A percentile compares a stretch with the other conserved stretches of the same genome.
These are phyloP conservation scores for Ilyonectria robusta DNA, from an alignment of 2,329 filamentous ascomycete species.

Conservation along the genomic window DNA sequence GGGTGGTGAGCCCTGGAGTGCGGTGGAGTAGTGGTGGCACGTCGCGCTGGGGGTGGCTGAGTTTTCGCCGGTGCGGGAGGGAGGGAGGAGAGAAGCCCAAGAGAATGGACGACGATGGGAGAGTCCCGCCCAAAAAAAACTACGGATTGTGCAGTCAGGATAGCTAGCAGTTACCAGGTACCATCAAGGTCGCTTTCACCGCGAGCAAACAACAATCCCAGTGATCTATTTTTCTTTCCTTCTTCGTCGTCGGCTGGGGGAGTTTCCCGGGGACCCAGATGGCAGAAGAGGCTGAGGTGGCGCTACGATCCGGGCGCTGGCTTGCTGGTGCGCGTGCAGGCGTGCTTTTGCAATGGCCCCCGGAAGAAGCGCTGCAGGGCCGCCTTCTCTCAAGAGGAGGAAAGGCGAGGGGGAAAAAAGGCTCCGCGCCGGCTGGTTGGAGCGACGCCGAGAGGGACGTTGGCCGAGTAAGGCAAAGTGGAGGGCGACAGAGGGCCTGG, in stretches of 20 bases:
- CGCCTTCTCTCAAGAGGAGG: not conserved
- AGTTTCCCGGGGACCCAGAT: slow-evolving; percentile 13
- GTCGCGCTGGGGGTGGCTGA: slow-evolving; percentile 22
- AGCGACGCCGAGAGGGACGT: not conserved
- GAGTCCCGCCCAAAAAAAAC: not conserved
- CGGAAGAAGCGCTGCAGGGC: slow-evolving; percentile 20
- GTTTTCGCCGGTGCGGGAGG: slow-evolving; percentile 13
- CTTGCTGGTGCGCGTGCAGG: slow-evolving; percentile 22
- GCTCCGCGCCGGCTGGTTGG: not conserved
- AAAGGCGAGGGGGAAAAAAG: slow-evolving; percentile 1
- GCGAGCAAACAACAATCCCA: slow-evolving; percentile 4
- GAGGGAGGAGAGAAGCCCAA: slow-evolving; percentile 17
- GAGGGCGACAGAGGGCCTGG: not conserved
- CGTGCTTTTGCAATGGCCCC: slow-evolving; percentile 22
- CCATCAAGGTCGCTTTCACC: slow-evolving; percentile 17
- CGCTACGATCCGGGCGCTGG: slow-evolving; percentile 27
- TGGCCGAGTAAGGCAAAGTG: not conserved
- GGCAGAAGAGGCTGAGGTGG: slow-evolving; percentile 34
- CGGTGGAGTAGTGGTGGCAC: slow-evolving; percentile 23
- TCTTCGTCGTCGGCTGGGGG: not conserved
- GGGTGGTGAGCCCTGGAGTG: slow-evolving; percentile 27
- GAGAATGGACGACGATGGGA: slow-evolving; percentile 16
- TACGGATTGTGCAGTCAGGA: not conserved
- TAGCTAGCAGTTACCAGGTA: slow-evolving; percentile 10
- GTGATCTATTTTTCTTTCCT: slow-evolving; percentile 14